Base-by-base conservation (phyloP, 2,329 filamentous ascomycete genomes). In the Phialocephala subalpina region DNA sequence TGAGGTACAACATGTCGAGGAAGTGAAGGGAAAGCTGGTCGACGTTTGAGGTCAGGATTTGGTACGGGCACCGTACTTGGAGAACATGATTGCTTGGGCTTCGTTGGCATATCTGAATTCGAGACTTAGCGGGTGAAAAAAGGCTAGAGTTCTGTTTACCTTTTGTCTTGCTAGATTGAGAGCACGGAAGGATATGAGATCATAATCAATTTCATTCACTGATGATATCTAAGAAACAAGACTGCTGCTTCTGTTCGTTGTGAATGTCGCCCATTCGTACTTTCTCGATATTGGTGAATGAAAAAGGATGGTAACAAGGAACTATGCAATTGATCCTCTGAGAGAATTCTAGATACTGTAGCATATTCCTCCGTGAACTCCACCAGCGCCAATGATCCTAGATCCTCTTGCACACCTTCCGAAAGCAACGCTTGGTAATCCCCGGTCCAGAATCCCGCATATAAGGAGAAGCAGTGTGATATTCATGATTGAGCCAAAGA, bases 401-500 rank as follows among this genome's bases (percentile, higher is more conserved):
- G 18, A 16, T 53, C 25, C 49, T 53, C 12, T 60, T 20, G 35
- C 52, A 60, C 58, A 60, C 25, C n/a, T 60, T 38, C 52, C 25
- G 16, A 58, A 58, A 49, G 27, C 52, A 57, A 42, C 53, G 61
- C 61, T 58, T 36, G 8, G 7, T 29, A 7, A 33, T 22, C 38
- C 18, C 33, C 33, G 9, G n/a, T 7, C 33, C 35, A 3, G 22
- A 18, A 33, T 12, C 11, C 12, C 14, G 14, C 12, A 38, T 57
- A 16, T 36, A 36, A 38, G 12, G 18, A 16, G 14, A 38, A 20
- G 6, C 18, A 12, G 22, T 20, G 27, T 27, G 5, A 27, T 29
- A 14, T 20, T 64, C 20, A 74, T 18, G 62, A 67, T 20, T 75
- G 71, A 42, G 62, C 61, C 65, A 75, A 67, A 45, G 69, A 73